Evolutionary conservation across 495 filamentous ascomycete species (phyloP).

Genomic region (Talaromyces wortmannii): DNA sequence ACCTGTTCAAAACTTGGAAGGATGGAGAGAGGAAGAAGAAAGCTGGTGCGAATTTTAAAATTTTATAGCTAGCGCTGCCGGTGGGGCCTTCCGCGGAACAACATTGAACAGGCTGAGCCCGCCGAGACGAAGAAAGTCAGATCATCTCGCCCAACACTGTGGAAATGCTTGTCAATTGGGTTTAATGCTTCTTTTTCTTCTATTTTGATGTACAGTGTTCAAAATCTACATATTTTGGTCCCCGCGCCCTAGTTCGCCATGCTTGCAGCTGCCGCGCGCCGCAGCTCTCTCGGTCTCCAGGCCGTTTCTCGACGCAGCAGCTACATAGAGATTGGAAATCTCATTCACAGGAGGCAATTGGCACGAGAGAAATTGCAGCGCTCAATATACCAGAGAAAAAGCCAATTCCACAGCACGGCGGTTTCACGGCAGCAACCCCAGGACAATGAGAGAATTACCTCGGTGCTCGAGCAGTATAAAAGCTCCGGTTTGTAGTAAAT

Average conservation of each 20-base stretch:
- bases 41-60: background rate
- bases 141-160: background rate
- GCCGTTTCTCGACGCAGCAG: slow-evolving; percentile 16
- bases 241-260: slow-evolving; percentile 4
- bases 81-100: background rate
- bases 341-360: slow-evolving; percentile 18
- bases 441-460: slow-evolving; percentile 7
- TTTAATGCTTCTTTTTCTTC: background rate
- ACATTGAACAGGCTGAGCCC: background rate
- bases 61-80: slow-evolving; percentile 7
- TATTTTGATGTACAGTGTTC: background rate
- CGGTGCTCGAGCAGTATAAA: slow-evolving; percentile 37
- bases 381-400: slow-evolving; percentile 6
- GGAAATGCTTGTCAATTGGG: background rate
- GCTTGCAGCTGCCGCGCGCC: slow-evolving; percentile 13
- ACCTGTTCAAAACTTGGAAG: slow-evolving; percentile 98
- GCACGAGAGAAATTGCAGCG: slow-evolving; percentile 7
- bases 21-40: slow-evolving; percentile 63
- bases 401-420: slow-evolving; percentile 18
- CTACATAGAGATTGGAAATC: slow-evolving; percentile 35
- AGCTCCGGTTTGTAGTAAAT: slow-evolving; percentile 32
- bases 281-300: slow-evolving; percentile 15
- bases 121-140: background rate
- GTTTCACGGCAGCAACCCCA: slow-evolving; percentile 17
- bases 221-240: background rate